Base-by-base conservation (phyloP, 1,139 yeast species). In the Lodderomyces margitis region DNA sequence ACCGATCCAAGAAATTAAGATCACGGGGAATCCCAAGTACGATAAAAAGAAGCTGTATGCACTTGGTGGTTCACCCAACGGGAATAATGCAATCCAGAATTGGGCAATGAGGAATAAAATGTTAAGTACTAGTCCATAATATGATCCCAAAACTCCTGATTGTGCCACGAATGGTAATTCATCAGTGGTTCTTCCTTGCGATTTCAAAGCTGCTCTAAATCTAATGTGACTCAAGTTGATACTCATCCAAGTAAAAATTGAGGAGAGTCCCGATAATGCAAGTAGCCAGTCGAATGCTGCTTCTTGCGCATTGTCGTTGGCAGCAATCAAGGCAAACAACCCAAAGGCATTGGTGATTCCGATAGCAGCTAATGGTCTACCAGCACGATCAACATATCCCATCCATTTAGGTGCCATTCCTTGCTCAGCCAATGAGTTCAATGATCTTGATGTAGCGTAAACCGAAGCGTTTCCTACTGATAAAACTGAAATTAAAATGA, bases 381-480 rank as follows among this genome's bases (percentile, higher is more conserved):
- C 77, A 4, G 58, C 58, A 38, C 67, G 59, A 51, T 70, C 76
- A 31, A 71, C 64, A 41, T 70, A 70, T 14, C 64, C 62, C 35
- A 64, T 61, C 45, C 63, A 55, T 44, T 56, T 53, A 2, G 75
- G 75, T 2, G 75, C 75, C 59, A 67, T 59, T 3, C 74, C 74
- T 51, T 68, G 74, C 48, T 68, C 70, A 5, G 74, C 62, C 44
- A 70, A 57, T 2, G 74, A 65, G 34, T 67, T 59, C 34, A 67
- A 58, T 8, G 75, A 68, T 52, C 77, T 58, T 3, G 75, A 68
- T 31, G 70, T 65, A 1, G 74, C 76, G 49, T 68, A 71, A 2
- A 71, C 75, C 11, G 74, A 68, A 1, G 75, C 66, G 43, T 70
- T 68, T 11, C 74, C 76, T 25, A 70, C 73, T 5, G 75, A 66